These are phyloP conservation scores for Fragaria ananassa DNA, from an alignment of 306 rosid genomes.

Conservation along the genomic window DNA sequence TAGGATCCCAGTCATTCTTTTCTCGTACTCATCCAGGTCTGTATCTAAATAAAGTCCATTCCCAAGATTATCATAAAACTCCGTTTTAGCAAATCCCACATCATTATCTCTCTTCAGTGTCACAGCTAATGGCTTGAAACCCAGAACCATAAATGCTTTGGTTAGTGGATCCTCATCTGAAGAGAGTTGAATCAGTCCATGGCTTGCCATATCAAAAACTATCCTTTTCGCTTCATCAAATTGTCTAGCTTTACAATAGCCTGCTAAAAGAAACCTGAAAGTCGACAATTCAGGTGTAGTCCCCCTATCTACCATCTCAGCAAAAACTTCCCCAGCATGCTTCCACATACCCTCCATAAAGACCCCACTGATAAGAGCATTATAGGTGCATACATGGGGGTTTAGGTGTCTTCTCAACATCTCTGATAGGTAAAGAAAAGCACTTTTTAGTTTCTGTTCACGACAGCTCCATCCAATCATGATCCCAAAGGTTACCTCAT, in stretches of 20 bases:
- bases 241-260: conserved; percentile 68
- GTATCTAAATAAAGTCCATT: conserved; percentile 92
- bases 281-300: conserved; percentile 54
- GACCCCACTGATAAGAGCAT: conserved; percentile 70
- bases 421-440: conserved; percentile 53
- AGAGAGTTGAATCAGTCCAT: conserved; percentile 48
- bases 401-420: conserved; percentile 42
- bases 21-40: conserved; percentile 68
- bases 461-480: conserved; percentile 81
- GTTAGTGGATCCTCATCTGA: conserved; percentile 52
- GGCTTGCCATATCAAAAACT: conserved; percentile 56
- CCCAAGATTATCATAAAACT: conserved; percentile 77
- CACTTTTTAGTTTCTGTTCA: conserved; percentile 51
- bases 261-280: conserved; percentile 71
- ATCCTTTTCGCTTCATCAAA: conserved; percentile 60
- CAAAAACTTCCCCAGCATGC: conserved; percentile 47
- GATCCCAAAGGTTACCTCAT: conserved; percentile 77
- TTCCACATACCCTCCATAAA: conserved; percentile 63
- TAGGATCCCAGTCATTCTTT: conserved; percentile 44
- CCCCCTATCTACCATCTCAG: conserved; percentile 79
- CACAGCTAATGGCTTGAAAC: conserved; percentile 59
- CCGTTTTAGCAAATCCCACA: conserved; percentile 48
- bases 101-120: conserved; percentile 75
- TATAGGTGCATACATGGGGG: conserved; percentile 55
- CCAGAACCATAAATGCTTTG: conserved; percentile 66